Base-by-base conservation (phyloP, 345 rosid genomes). In the Eucalyptus erythrocorys region DNA sequence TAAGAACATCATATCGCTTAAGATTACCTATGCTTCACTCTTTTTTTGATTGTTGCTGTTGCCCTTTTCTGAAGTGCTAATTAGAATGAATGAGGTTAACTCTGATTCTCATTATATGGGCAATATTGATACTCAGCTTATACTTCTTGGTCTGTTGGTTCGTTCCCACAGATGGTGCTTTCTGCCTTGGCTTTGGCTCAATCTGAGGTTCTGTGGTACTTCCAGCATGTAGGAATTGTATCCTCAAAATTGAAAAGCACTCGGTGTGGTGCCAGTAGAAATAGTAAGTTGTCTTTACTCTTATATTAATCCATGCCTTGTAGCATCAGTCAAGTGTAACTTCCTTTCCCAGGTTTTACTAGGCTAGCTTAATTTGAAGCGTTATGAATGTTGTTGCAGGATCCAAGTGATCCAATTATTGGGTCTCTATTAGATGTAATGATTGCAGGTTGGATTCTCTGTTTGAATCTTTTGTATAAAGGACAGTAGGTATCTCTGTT, bases 111-210 rank as follows among this genome's bases (percentile, higher is more conserved):
- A n/a, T n/a, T n/a, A n/a, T n/a, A n/a, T n/a, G n/a, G n/a, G n/a
- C n/a, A n/a, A n/a, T n/a, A n/a, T n/a, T n/a, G n/a, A n/a, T n/a
- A n/a, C n/a, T n/a, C n/a, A n/a, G n/a, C n/a, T n/a, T n/a, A n/a
- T n/a, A n/a, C n/a, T n/a, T n/a, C n/a, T n/a, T n/a, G n/a, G n/a
- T n/a, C n/a, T n/a, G n/a, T n/a, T n/a, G n/a, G n/a, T n/a, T n/a
- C n/a, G n/a, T n/a, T n/a, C n/a, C n/a, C n/a, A n/a, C n/a, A n/a
- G n/a, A n/a, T n/a, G n/a, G n/a, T n/a, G n/a, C 47, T 98, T 93
- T 97, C 99, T 91, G 95, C 99, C 55, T 91, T 98, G 95, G 98
- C 99, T 68, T 92, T 98, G 92, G 97, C 97, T 91, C 99, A 98
- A 89, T 96, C 94, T 90, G 99, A 98, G 96, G 96, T 98, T 90